phyloP scores from a whole-genome alignment of 345 rosid species.

The Eucalyptus regnans region DNA sequence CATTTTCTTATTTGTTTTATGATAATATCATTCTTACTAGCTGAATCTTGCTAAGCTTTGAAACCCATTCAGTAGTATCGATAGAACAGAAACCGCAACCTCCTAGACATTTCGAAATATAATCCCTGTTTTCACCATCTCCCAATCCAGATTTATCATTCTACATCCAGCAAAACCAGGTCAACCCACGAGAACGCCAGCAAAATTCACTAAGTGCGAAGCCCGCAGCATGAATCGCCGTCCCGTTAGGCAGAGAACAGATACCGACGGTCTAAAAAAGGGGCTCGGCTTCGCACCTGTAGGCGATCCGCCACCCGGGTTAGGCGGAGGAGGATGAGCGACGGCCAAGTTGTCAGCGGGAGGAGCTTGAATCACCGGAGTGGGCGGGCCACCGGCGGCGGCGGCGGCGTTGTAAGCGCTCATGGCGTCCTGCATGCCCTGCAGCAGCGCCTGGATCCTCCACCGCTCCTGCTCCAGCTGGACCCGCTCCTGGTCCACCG shows the following conservation, averaged over 20 bases:
- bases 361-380: conserved; percentile 15
- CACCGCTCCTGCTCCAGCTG: conserved; percentile 50
- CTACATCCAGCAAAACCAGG: background rate
- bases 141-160: background rate
- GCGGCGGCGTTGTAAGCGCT: conserved; percentile 37
- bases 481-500: conserved; percentile 48
- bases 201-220: background rate
- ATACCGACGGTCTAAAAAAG: background rate
- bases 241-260: background rate
- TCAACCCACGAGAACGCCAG: background rate
- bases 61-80: background rate
- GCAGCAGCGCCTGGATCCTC: conserved; percentile 55
- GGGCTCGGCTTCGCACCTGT: conserved; percentile 5
- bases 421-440: conserved; percentile 72
- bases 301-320: conserved; percentile 11
- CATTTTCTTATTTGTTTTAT: background rate
- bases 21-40: background rate
- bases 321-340: conserved; percentile 11
- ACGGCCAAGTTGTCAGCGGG: background rate
- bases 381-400: background rate
- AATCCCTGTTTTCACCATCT: background rate
- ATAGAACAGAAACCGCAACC: background rate
- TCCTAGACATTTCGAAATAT: background rate
- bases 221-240: background rate
- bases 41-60: background rate